phyloP scores from a whole-genome alignment of 169 alveolate species.

The Theileria orientalis region DNA sequence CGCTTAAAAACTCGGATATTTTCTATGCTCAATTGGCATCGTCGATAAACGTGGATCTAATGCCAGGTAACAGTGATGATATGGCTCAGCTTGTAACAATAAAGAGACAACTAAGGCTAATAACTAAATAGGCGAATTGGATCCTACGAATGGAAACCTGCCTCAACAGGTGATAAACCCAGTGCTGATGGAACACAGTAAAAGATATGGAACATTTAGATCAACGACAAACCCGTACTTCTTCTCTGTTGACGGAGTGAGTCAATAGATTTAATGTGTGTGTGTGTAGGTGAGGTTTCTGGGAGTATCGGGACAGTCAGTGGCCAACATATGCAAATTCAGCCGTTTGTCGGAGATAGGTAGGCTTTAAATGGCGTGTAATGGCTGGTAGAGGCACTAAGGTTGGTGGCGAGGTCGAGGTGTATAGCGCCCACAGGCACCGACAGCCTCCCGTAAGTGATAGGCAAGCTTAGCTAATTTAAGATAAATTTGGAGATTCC shows the following conservation, averaged over 20 bases:
- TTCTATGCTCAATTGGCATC: slow-evolving; percentile 59
- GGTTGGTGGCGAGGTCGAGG: slow-evolving; percentile 40
- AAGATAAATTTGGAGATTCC: not conserved
- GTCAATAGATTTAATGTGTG: not conserved
- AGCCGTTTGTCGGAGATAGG: slow-evolving; percentile 59
- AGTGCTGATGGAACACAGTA: slow-evolving; percentile 55
- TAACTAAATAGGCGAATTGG: slow-evolving; percentile 24
- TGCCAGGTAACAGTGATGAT: slow-evolving; percentile 60
- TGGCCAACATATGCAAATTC: slow-evolving; percentile 49
- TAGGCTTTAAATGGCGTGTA: not conserved
- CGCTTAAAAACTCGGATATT: slow-evolving; percentile 34
- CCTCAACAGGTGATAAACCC: slow-evolving; percentile 68
- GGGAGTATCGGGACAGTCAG: slow-evolving; percentile 65
- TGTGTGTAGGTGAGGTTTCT: slow-evolving; percentile 34
- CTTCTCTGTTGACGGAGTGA: slow-evolving; percentile 58
- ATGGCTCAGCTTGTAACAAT: not conserved
- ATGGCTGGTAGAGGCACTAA: slow-evolving; percentile 35
- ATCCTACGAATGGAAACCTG: slow-evolving; percentile 64
- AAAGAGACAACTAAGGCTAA: not conserved
- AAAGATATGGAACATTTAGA: slow-evolving; percentile 48
- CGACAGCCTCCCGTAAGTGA: slow-evolving; percentile 58
- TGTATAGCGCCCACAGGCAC: slow-evolving; percentile 67
- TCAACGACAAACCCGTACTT: slow-evolving; percentile 66
- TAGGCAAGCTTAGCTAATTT: not conserved
- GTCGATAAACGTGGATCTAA: slow-evolving; percentile 48